Evolutionary conservation across 164 flowering plant species (phyloP).

Genomic region (Warburgia ugandensis): DNA sequence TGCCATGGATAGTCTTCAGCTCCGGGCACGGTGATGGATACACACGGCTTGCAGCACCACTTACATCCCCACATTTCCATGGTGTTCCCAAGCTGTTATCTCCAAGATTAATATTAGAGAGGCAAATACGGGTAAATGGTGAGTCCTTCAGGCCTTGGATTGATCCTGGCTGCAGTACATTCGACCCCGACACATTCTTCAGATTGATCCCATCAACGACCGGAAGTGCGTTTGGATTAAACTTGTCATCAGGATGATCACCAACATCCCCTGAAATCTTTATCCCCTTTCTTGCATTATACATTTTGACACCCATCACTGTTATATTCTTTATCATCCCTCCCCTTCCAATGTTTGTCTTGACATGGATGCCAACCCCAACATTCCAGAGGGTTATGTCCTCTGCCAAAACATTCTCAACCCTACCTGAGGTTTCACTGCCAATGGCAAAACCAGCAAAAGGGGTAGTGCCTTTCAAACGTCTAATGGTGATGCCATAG

Average conservation of each 20-base stretch:
- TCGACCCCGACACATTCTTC: slow-evolving; percentile 52
- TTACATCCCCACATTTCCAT: slow-evolving; percentile 67
- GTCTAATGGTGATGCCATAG: slow-evolving; percentile 62
- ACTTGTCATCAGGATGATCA: slow-evolving; percentile 80
- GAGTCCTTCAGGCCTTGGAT: slow-evolving; percentile 58
- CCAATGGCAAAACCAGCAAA: slow-evolving; percentile 95
- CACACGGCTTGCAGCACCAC: slow-evolving; percentile 57
- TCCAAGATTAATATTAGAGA: slow-evolving; percentile 58
- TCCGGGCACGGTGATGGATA: slow-evolving; percentile 70
- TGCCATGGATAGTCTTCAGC: slow-evolving; percentile 30
- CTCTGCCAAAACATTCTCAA: slow-evolving; percentile 62
- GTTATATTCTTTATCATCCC: slow-evolving; percentile 68
- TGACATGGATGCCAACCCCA: slow-evolving; percentile 74
- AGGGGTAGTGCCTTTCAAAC: slow-evolving; percentile 75
- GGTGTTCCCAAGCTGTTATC: too few species aligned
- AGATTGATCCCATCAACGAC: slow-evolving; percentile 50
- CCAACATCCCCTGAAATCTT: slow-evolving; percentile 79
- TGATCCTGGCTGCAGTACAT: slow-evolving; percentile 65
- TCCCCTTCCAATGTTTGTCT: slow-evolving; percentile 86
- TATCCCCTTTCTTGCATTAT: slow-evolving; percentile 57
- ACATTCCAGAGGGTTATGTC: slow-evolving; percentile 59
- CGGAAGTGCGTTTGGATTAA: slow-evolving; percentile 68
- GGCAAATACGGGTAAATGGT: slow-evolving; percentile 79
- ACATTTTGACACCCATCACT: slow-evolving; percentile 54
- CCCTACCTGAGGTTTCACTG: slow-evolving; percentile 94